phyloP scores from a whole-genome alignment of 129 eudicot genomes.

The Lonicera japonica region DNA sequence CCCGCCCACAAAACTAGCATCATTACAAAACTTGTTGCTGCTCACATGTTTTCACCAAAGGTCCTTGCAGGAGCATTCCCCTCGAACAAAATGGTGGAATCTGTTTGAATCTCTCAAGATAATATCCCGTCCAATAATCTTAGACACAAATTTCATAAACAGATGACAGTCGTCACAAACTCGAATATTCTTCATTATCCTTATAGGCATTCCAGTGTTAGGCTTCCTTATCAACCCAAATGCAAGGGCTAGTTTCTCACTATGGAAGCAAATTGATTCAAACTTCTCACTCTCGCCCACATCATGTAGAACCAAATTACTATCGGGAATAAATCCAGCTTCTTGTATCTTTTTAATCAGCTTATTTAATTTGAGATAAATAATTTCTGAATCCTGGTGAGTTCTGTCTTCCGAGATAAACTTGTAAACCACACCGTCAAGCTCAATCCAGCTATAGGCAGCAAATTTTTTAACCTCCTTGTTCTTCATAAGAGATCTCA shows the following conservation, averaged over 20 bases:
- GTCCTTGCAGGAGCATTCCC: constrained; percentile 46
- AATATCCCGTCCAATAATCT: constrained; percentile 25
- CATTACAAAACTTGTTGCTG: no score
- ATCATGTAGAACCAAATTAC: constrained; percentile 39
- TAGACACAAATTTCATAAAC: constrained; percentile 47
- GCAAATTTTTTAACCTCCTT: constrained; percentile 42
- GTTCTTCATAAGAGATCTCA: constrained; percentile 43
- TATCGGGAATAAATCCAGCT: constrained; percentile 34
- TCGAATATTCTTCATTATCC: constrained; percentile 43
- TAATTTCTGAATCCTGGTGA: constrained; percentile 38
- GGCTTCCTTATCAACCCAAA: constrained; percentile 38
- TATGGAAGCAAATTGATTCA: constrained; percentile 39
- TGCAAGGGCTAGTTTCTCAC: constrained; percentile 45
- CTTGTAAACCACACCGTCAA: constrained; percentile 35
- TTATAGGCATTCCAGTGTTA: constrained; percentile 24
- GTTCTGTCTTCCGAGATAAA: constrained; percentile 46
- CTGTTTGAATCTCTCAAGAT: constrained; percentile 49
- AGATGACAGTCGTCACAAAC: constrained; percentile 46
- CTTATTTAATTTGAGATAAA: constrained; percentile 27
- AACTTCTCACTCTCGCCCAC: constrained; percentile 46
- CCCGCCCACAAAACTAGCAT: no score
- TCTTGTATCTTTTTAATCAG: constrained; percentile 24
- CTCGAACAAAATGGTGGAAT: constrained; percentile 42
- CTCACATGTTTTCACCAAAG: constrained; percentile 31
- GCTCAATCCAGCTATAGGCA: constrained; percentile 50